Evolutionary conservation across 139 green algal species (phyloP).

Genomic region (Coelastrella sp.): DNA sequence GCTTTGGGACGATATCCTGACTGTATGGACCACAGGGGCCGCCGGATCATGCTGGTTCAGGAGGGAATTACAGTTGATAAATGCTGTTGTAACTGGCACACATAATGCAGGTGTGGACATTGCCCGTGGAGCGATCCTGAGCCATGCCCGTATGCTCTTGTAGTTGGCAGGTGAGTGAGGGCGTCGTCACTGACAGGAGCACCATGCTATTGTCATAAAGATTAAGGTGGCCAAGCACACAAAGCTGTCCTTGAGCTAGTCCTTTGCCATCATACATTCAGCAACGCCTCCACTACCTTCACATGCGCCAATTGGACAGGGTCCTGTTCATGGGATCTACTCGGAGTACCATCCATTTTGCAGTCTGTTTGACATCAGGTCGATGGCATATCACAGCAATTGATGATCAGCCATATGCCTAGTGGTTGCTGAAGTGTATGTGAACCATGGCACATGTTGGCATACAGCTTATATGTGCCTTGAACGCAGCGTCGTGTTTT

Average conservation of each 20-base stretch:
- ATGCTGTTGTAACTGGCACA: not conserved
- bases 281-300: too few species aligned
- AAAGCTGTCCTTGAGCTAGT: too few species aligned
- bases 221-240: not conserved
- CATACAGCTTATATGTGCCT: not conserved
- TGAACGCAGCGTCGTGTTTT: not conserved
- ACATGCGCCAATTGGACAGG: too few species aligned
- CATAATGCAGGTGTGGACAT: conserved; percentile 2
- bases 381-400: too few species aligned
- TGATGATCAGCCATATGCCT: too few species aligned
- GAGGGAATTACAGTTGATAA: not conserved
- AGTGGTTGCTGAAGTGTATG: too few species aligned
- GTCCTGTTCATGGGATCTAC: too few species aligned
- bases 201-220: not conserved
- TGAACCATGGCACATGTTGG: not conserved
- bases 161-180: not conserved
- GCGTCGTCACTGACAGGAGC: not conserved
- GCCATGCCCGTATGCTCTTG: conserved; percentile 20
- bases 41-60: not conserved
- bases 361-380: too few species aligned
- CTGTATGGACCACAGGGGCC: not conserved
- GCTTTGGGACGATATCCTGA: not conserved
- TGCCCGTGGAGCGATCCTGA: not conserved
- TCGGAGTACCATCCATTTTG: too few species aligned
- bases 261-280: too few species aligned